Evolutionary conservation across 148 eudicot genomes (phyloP).

Genomic region (Vaccinium corymbosum): DNA sequence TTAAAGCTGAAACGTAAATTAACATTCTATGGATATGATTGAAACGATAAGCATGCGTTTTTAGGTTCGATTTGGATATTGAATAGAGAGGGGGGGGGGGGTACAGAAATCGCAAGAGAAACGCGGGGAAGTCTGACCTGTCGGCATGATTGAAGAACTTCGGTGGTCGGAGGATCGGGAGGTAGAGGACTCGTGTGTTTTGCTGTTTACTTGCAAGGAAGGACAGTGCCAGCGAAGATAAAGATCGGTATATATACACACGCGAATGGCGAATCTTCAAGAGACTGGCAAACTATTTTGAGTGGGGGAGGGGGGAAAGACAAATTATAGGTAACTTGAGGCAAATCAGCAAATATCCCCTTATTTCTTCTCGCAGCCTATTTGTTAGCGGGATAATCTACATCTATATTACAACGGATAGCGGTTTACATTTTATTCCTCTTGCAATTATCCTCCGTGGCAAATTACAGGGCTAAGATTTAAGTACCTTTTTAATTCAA

Average conservation of each 20-base stretch:
- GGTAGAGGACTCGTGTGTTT: background rate
- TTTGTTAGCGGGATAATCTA: no score
- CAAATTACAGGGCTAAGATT: no score
- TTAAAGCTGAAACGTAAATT: background rate
- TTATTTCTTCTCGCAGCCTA: no score
- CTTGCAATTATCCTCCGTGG: no score
- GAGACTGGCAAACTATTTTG: background rate
- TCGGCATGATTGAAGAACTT: constrained; percentile 29
- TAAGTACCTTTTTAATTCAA: no score
- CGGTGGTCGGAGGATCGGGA: constrained; percentile 18
- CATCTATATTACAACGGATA: no score
- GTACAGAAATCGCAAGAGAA: background rate
- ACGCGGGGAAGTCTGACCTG: constrained; percentile 21
- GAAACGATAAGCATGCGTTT: constrained; percentile 2
- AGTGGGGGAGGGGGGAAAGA: background rate
- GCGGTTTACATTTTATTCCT: no score
- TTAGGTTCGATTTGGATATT: background rate
- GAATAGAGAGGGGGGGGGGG: background rate
- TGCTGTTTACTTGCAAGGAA: constrained; percentile 23
- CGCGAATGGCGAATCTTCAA: background rate
- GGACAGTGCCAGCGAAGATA: constrained; percentile 16
- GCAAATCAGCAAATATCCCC: no score
- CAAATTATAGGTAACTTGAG: no score
- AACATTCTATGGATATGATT: background rate
- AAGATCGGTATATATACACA: background rate